These are phyloP conservation scores for sorghum (Sorghum bicolor) DNA, from an alignment of 176 grass and related monocot genomes.

Conservation along the genomic window Sorghum_bicolor_NCBIv3 NC_012873.2:1162001-1162500, in stretches of 20 bases:
- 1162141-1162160: neutral
- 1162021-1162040: neutral
- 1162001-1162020: neutral
- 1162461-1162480: neutral
- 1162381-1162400: neutral
- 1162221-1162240: neutral
- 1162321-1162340: neutral
- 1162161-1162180: neutral
- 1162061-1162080: neutral
- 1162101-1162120: neutral
- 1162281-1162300: neutral
- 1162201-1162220: neutral
- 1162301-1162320: neutral
- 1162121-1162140: neutral
- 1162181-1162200: neutral
- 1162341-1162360: neutral
- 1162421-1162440: neutral
- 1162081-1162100: neutral
- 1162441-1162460: neutral
- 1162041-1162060: neutral
- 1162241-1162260: neutral
- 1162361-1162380: neutral
- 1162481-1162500: neutral
- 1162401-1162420: neutral
- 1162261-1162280: neutral